These are phyloP conservation scores for Lachnellula arida DNA, from an alignment of 2,329 filamentous ascomycete genomes.

Conservation along the genomic window DNA sequence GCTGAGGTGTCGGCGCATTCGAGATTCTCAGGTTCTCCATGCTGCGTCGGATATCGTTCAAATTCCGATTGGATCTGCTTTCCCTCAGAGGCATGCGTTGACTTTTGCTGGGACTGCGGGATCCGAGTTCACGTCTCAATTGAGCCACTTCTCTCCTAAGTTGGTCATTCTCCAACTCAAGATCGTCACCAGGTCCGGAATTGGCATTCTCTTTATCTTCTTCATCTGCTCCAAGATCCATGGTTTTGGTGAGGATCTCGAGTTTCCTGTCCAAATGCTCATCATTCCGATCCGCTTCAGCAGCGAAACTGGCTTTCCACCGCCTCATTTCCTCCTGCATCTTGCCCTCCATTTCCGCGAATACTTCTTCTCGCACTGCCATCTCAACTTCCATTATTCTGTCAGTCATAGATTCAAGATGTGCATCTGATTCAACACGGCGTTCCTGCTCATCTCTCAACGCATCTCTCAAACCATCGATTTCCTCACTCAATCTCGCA, in stretches of 20 bases:
- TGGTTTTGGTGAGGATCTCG: conserved; percentile 60
- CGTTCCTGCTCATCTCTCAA: conserved; percentile 67
- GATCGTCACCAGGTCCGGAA: conserved; percentile 41
- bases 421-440: conserved; percentile 67
- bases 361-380: conserved; percentile 84
- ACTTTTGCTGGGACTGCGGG: conserved; percentile 41
- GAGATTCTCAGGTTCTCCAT: conserved; percentile 16
- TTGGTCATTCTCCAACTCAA: conserved; percentile 67
- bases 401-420: conserved; percentile 63
- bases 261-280: conserved; percentile 87
- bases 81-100: conserved; percentile 18
- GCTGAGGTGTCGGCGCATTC: background rate
- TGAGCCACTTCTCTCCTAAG: conserved; percentile 60
- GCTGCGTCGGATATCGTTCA: background rate
- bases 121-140: conserved; percentile 58
- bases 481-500: conserved; percentile 69
- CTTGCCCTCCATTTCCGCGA: conserved; percentile 74
- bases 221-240: conserved; percentile 37
- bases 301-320: conserved; percentile 76
- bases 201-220: conserved; percentile 54
- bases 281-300: conserved; percentile 74
- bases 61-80: background rate
- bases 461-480: conserved; percentile 67
- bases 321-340: conserved; percentile 69
- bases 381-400: conserved; percentile 66